Conservation (phyloP, 2,329 filamentous ascomycete species). For the Claviceps pazoutovae region DNA sequence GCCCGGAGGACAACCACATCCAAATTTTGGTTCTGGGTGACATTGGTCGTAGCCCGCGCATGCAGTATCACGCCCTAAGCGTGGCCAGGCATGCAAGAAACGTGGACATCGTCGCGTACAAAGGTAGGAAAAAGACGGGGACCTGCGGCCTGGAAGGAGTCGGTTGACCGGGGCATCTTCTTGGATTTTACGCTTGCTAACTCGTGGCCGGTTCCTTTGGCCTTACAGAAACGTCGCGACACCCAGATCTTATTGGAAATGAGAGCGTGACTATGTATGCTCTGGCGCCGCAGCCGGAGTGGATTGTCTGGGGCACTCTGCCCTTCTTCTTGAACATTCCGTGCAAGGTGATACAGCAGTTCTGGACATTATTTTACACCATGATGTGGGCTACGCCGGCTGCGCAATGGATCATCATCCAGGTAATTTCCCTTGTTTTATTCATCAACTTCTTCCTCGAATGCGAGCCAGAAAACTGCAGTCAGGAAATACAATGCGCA, state of each 20-base stretch:
- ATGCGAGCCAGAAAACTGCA: too few relatives aligned
- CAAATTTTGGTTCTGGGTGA: conserved; percentile 90
- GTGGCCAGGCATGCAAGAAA: conserved; percentile 67
- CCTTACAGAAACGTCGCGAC: conserved; percentile 56
- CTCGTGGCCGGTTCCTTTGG: not conserved
- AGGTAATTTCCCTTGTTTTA: conserved; percentile 29
- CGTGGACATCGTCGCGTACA: conserved; percentile 80
- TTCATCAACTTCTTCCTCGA: not conserved
- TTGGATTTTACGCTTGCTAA: too few relatives aligned
- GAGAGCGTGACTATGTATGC: conserved; percentile 57
- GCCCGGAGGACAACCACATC: conserved; percentile 31
- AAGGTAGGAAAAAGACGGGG: conserved; percentile 35
- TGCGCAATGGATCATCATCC: conserved; percentile 72
- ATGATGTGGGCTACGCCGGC: conserved; percentile 64
- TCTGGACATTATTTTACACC: conserved; percentile 53
- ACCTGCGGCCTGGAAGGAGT: too few relatives aligned
- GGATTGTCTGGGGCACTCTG: conserved; percentile 53
- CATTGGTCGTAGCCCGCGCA: conserved; percentile 87
- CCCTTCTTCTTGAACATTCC: conserved; percentile 70
- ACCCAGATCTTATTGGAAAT: conserved; percentile 61
- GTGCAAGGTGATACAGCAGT: conserved; percentile 75
- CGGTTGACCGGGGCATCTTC: too few relatives aligned
- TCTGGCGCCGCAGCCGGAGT: conserved; percentile 51
- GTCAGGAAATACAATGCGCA: too few relatives aligned
- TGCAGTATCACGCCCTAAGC: conserved; percentile 96